Conservation (phyloP, 2,329 filamentous ascomycete species). For the Fusarium sp. region DNA sequence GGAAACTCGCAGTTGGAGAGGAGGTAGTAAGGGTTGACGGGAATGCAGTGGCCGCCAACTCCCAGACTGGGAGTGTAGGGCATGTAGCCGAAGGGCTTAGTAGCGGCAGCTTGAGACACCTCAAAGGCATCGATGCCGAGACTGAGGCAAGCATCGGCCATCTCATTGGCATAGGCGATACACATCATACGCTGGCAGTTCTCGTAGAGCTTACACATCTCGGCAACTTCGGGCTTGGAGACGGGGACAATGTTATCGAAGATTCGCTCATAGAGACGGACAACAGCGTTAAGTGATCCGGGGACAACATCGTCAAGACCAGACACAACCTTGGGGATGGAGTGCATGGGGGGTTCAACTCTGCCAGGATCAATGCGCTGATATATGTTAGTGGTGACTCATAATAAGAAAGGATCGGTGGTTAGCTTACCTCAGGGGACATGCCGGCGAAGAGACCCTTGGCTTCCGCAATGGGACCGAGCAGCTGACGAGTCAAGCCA, state of each 20-base stretch:
- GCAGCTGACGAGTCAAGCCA: constrained; percentile 65
- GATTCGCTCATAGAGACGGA: constrained; percentile 58
- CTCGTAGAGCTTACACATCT: constrained; percentile 69
- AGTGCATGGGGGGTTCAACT: constrained; percentile 53
- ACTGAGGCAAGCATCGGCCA: constrained; percentile 63
- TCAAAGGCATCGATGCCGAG: constrained; percentile 64
- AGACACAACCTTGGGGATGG: constrained; percentile 67
- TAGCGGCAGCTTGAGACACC: constrained; percentile 61
- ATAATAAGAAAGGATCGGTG: accelerated
- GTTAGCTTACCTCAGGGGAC: constrained; percentile 56
- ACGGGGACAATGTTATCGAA: constrained; percentile 63
- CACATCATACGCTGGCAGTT: constrained; percentile 68
- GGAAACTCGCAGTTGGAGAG: constrained; percentile 62
- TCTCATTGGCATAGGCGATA: constrained; percentile 68
- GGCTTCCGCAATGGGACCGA: constrained; percentile 58
- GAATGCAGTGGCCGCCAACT: constrained; percentile 69
- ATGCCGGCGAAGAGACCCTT: constrained; percentile 62
- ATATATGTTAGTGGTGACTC: background rate
- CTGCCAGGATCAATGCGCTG: constrained; percentile 66
- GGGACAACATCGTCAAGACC: constrained; percentile 62
- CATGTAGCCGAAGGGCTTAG: constrained; percentile 67
- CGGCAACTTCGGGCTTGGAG: constrained; percentile 65
- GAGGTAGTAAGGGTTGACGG: constrained; percentile 67
- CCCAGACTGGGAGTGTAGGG: constrained; percentile 62
- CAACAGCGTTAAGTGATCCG: constrained; percentile 59